These are phyloP conservation scores for Annulohypoxylon bovei DNA, from an alignment of 495 filamentous ascomycete genomes.

Conservation along the genomic window DNA sequence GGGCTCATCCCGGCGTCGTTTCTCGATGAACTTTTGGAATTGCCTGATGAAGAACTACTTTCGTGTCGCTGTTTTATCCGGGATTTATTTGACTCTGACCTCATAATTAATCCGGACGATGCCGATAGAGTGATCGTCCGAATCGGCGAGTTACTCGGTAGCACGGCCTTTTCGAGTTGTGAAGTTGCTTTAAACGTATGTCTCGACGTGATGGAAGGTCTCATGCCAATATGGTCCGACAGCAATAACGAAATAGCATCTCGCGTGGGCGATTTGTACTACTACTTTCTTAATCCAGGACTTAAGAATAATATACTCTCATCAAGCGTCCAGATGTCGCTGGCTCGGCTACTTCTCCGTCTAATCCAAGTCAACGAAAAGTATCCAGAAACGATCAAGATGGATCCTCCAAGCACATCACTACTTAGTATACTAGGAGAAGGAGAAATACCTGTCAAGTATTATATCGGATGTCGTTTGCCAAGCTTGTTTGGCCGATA, in stretches of 20 bases:
- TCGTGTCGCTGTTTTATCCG: conserved; percentile 62
- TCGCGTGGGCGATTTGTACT: conserved; percentile 78
- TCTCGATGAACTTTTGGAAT: conserved; percentile 65
- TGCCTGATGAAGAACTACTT: conserved; percentile 70
- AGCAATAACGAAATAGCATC: conserved; percentile 64
- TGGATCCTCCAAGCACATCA: conserved; percentile 76
- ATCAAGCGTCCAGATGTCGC: conserved; percentile 68
- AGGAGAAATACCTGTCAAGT: conserved; percentile 77
- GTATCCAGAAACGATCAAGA: conserved; percentile 64
- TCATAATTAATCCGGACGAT: conserved; percentile 52
- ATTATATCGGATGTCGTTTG: conserved; percentile 71
- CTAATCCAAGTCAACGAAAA: conserved; percentile 71
- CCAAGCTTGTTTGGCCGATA: conserved; percentile 83
- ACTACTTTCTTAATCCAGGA: conserved; percentile 74
- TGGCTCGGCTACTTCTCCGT: conserved; percentile 72
- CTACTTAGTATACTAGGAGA: conserved; percentile 76
- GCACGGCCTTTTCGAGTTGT: conserved; percentile 73
- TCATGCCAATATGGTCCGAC: conserved; percentile 71
- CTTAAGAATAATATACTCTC: conserved; percentile 73
- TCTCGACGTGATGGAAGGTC: conserved; percentile 73
- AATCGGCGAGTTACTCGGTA: conserved; percentile 66
- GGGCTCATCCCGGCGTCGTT: conserved; percentile 55
- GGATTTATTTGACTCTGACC: conserved; percentile 59
- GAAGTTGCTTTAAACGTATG: conserved; percentile 78
- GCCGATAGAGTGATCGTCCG: conserved; percentile 57